Conservation (phyloP, 345 rosid genomes). For the Reutealis trisperma region DNA sequence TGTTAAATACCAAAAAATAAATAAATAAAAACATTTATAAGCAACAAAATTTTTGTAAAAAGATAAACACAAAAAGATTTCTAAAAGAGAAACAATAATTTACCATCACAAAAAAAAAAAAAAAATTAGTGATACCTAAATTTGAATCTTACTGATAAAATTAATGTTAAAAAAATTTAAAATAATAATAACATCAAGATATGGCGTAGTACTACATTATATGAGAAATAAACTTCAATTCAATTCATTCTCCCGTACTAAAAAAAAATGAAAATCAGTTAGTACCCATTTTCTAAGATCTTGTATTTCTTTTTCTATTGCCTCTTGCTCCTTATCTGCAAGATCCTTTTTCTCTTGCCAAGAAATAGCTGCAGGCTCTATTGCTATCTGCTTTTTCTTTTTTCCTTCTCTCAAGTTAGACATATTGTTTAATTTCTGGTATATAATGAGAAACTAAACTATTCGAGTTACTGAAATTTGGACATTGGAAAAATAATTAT, state of each 20-base stretch:
- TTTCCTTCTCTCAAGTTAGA: constrained; percentile 14
- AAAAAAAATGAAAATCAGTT: background rate
- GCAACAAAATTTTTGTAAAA: background rate
- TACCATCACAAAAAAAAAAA: background rate
- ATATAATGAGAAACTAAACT: no score
- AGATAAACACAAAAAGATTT: background rate
- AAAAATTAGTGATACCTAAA: background rate
- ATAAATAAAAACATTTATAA: background rate
- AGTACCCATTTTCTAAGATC: constrained; percentile 38
- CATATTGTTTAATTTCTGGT: background rate
- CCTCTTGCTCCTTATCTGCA: constrained; percentile 28
- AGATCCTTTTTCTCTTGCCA: constrained; percentile 24
- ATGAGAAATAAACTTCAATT: no score
- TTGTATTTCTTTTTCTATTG: constrained; percentile 21
- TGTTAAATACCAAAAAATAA: background rate
- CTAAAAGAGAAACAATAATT: no score
- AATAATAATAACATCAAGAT: no score
- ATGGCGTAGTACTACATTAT: no score
- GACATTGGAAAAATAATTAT: no score
- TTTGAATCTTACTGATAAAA: no score
- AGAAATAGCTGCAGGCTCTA: background rate
- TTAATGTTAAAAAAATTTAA: no score
- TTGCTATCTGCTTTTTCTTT: constrained; percentile 12
- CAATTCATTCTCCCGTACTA: no score
- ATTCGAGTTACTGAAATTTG: no score